Base-by-base conservation (phyloP, 768 basidiomycete genomes). In the Neoboletus subvelutipes region DNA sequence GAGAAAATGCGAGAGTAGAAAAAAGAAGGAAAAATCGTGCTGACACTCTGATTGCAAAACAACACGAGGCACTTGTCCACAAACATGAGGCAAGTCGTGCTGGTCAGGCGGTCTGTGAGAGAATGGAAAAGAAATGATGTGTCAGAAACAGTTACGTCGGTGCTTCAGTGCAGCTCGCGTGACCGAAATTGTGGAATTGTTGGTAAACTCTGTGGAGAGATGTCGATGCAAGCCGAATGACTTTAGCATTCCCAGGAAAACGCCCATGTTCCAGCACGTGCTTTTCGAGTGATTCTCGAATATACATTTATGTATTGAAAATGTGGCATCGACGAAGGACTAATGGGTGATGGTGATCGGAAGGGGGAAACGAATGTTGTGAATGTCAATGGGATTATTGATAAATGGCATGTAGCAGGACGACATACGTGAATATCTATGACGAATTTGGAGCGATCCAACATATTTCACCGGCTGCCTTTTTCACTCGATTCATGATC, bases 401-500 rank as follows among this genome's bases (percentile, higher is more conserved):
- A 22, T 13, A 17, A 17, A 31, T 4, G 31, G 13, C 18, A 47
- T 45, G 28, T 8, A n/a, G 34, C 22, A 53, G 17, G 41, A 24
- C 8, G 50, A 61, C 67, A 40, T 46, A 70, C 66, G 45, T 58
- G 51, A 9, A 45, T 45, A 41, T 60, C 59, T 70, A 70, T 29
- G 33, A 10, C 22, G 56, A 42, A 39, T 43, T 18, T 12, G 55
- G 47, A 24, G 39, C 22, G 10, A 78, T 57, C 74, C 76, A 77
- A 37, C 58, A 57, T 11, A 62, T 64, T 48, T 87, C 83, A 5
- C 87, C 84, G 8, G 94, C 94, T 2, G 96, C 95, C 69, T 98
- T 98, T 59, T 82, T 82, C 26, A 94, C 84, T 18, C 96, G 81
- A 71, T 98, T 97, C 93, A 97, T 98, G 29, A 98, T 83, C 7